Evolutionary conservation across 345 rosid genomes (phyloP), one percentile per base, ranked within the genome.

Genomic region (Raphanus raphanistrum): DNA sequence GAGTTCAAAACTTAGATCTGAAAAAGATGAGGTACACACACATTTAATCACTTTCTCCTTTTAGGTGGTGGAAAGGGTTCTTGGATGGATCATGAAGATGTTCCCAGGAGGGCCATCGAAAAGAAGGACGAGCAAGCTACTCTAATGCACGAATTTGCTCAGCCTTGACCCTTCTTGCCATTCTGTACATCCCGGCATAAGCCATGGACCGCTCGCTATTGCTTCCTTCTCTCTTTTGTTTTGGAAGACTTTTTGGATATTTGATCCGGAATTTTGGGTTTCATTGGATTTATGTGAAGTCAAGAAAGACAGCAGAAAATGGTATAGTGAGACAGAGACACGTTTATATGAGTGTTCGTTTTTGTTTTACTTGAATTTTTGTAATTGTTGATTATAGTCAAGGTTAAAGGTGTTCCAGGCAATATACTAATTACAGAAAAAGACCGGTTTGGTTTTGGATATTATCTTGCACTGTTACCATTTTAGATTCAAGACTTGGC

Each of bases 11-110:
- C 60, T 28, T 54, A 5, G 35, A 16, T 62, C 41, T 69, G 54
- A 45, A 52, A 16, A 52, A 16, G 21, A 3, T n/a, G 6, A 68
- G 41, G n/a, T 35, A 4, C 13, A 74, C 17, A 52, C 25, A 59
- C 64, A 16, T 13, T 13, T 59, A 76, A 71, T 52, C 7, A 59
- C 3, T 9, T 35, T 65, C 58, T 38, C 1, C n/a, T 5, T 66
- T 35, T 71, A 96, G 99, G 99, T 96, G 63, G 98, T 96, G 65
- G 99, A 96, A 82, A 89, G 97, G 86, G 98, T 96, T 31, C 83
- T 96, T 75, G 99, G 97, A 61, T 96, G 98, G 99, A 93, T 96
- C 63, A 93, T 96, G 97, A 93, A 89, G 84, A 90, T 93, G 72
- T 96, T 96, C 74, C 99, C 98, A 1, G 97, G 98, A 69, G 99